These are phyloP conservation scores for Madurella fahalii DNA, from an alignment of 2,329 filamentous ascomycete genomes.

Conservation along the genomic window DNA sequence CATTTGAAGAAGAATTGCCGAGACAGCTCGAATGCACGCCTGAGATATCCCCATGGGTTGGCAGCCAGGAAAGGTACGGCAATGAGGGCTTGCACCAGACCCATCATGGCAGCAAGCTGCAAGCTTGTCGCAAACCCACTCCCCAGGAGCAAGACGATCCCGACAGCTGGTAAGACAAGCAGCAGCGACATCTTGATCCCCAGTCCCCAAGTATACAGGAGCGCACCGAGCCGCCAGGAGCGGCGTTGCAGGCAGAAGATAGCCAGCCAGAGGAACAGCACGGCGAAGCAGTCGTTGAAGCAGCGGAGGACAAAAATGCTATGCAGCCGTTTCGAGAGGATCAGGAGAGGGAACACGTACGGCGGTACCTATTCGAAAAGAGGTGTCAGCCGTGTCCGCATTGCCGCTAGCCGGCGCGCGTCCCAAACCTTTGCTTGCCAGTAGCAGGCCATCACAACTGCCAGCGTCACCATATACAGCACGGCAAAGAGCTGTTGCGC, in stretches of 20 bases:
- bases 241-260: slow-evolving; percentile 73
- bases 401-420: too few species aligned
- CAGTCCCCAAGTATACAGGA: slow-evolving; percentile 72
- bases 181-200: slow-evolving; percentile 95
- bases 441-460: slow-evolving; percentile 79
- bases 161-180: slow-evolving; percentile 76
- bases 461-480: slow-evolving; percentile 73
- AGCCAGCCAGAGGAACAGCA: slow-evolving; percentile 77
- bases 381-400: not conserved
- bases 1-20: slow-evolving; percentile 93
- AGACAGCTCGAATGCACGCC: slow-evolving; percentile 83
- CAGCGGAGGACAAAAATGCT: slow-evolving; percentile 88
- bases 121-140: slow-evolving; percentile 63
- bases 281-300: slow-evolving; percentile 94
- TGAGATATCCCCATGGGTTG: slow-evolving; percentile 68
- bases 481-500: slow-evolving; percentile 82
- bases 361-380: slow-evolving; percentile 61
- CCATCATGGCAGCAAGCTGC: slow-evolving; percentile 65
- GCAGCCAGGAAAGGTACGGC: slow-evolving; percentile 63
- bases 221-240: slow-evolving; percentile 67
- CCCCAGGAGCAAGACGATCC: slow-evolving; percentile 68
- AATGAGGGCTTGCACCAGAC: slow-evolving; percentile 69
- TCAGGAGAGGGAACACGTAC: slow-evolving; percentile 79
- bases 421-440: slow-evolving; percentile 58
- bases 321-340: slow-evolving; percentile 87